Evolutionary conservation across 2,329 filamentous ascomycete species (phyloP), one percentile per base, ranked within the genome.

Genomic region (Teratosphaeriaceae sp.): DNA sequence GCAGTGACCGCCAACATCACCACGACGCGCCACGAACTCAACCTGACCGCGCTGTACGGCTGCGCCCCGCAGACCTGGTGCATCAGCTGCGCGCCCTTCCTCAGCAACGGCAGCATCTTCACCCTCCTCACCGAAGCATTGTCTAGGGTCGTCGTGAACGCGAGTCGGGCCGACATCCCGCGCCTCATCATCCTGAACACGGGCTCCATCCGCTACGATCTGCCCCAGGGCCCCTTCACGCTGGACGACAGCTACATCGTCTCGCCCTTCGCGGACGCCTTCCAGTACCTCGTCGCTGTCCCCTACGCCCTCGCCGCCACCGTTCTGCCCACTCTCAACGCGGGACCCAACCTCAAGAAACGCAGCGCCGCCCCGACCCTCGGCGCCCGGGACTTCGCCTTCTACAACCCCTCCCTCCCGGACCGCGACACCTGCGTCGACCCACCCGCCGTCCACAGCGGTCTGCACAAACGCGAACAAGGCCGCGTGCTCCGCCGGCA

Each of bases 211-310:
- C 74, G 79, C 2, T 82, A 81, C 53, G 79, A 83, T 50, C 61
- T 84, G 11, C 69, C 76, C 46, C 70, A 82, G 59, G 80, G 80
- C 0, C 76, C 77, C 0, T 83, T 82, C 55, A 81, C 78, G 0
- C 71, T 66, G 43, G 68, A 71, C 38, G 67, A 71, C 48, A 65
- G 62, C 9, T 78, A 74, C 58, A 78, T 79, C 49, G 72, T 78
- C 0, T 74, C 72, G 0, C 76, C 76, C 0, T 80, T 79, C 56
- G 56, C 59, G 4, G 72, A 79, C 38, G 60, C 65, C 1, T 78
- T 79, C 56, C 61, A 73, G 27, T 79, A 73, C 52, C 65, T 80
- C 22, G 63, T 72, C 0, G 65, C 74, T 22, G 74, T 79, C 3
- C 71, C 73, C 0, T 78, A 71, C 53, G 60, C 55, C 8, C 50